Conservation (phyloP, 495 filamentous ascomycete genomes). For the Letharia lupina region DNA sequence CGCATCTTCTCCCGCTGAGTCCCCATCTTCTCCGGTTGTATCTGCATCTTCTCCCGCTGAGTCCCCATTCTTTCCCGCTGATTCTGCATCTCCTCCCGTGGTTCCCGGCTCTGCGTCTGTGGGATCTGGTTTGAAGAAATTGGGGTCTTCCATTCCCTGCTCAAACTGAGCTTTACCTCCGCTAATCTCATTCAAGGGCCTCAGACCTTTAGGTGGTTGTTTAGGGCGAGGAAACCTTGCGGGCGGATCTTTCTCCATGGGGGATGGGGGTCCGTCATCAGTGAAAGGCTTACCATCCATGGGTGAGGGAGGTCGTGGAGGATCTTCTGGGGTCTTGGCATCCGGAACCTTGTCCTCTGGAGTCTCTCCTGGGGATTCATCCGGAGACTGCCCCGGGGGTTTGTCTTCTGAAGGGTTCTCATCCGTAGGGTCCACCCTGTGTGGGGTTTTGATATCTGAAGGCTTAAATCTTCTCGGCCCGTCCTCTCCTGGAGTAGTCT, state of each 20-base stretch:
- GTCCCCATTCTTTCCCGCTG: not conserved
- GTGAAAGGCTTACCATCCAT: not conserved
- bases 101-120: not conserved
- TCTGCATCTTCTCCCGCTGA: too few relatives aligned
- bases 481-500: not conserved
- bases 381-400: not conserved
- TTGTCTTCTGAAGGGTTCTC: not conserved
- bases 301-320: not conserved
- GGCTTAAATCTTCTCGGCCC: not conserved
- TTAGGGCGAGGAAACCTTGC: too few relatives aligned
- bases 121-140: not conserved
- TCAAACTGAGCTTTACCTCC: not conserved
- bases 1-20: too few relatives aligned
- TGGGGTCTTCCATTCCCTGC: not conserved
- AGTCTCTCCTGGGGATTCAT: not conserved
- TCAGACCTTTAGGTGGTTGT: not conserved
- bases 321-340: not conserved
- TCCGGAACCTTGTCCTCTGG: not conserved
- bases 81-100: not conserved
- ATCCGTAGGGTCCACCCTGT: not conserved
- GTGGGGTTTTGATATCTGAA: conserved; percentile 1
- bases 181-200: not conserved
- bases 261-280: not conserved
- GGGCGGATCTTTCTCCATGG: not conserved
- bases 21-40: too few relatives aligned